phyloP scores from a whole-genome alignment of 768 basidiomycete species.

The Strobilomyces confusus region DNA sequence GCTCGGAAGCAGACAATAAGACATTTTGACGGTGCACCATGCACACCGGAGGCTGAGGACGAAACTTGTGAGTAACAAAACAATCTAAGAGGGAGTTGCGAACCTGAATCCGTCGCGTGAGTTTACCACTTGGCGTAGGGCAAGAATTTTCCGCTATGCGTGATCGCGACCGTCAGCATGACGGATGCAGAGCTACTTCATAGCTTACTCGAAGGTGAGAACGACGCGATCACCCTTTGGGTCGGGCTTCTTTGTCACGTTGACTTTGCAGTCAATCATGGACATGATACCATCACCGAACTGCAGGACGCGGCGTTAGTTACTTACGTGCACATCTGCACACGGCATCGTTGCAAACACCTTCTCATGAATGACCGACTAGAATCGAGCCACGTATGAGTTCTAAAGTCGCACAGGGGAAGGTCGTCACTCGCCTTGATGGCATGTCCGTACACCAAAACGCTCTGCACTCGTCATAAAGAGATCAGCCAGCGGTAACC shows the following conservation, averaged over 20 bases:
- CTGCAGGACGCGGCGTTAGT: constrained; percentile 30
- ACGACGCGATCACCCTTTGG: constrained; percentile 78
- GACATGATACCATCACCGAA: constrained; percentile 86
- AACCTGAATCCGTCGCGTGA: too few species aligned
- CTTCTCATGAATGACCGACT: constrained; percentile 79
- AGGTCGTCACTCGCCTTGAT: constrained; percentile 54
- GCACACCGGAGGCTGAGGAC: too few species aligned
- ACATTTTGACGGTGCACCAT: too few species aligned
- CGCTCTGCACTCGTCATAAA: constrained; percentile 38
- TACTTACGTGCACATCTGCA: not conserved
- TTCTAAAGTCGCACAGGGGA: not conserved
- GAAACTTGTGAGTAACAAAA: too few species aligned
- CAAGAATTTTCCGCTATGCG: constrained; percentile 67
- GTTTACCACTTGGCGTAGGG: constrained; percentile 66
- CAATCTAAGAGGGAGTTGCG: too few species aligned
- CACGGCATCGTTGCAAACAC: constrained; percentile 24
- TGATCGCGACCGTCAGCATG: constrained; percentile 2
- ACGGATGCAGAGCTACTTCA: not conserved
- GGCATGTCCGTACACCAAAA: constrained; percentile 73
- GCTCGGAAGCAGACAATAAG: too few species aligned
- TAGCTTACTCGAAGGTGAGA: constrained; percentile 72
- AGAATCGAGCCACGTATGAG: constrained; percentile 1
- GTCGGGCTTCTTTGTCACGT: constrained; percentile 62
- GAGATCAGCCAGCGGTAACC: not conserved
- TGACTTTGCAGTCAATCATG: constrained; percentile 80